A percentile compares a stretch with the other conserved stretches of the same genome.
Conservation (phyloP, 139 green algal genomes). For the Edaphochlamys debaryana region DNA sequence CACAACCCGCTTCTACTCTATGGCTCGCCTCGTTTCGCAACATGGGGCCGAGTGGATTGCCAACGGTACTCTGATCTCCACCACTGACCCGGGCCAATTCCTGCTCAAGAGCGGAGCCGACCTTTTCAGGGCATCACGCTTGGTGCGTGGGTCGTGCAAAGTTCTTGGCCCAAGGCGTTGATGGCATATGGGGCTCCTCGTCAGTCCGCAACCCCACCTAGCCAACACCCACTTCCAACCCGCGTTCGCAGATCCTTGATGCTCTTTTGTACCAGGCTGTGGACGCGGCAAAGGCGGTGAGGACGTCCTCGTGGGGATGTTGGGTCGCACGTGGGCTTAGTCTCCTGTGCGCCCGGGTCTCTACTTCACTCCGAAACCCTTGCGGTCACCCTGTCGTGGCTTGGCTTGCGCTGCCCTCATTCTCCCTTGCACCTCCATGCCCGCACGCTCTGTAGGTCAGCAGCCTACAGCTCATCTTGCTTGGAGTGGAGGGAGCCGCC, state of each 20-base stretch:
- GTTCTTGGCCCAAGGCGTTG: neutral
- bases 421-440: too few species aligned
- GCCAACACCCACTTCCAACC: too few species aligned
- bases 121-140: neutral
- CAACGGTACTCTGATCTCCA: neutral
- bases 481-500: conserved; percentile 8
- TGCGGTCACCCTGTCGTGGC: too few species aligned
- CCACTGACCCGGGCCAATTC: neutral
- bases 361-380: too few species aligned
- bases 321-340: neutral
- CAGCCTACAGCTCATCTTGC: conserved; percentile 3
- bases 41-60: neutral
- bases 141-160: too few species aligned
- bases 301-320: neutral
- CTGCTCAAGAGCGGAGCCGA: neutral
- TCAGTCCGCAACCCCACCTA: too few species aligned
- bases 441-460: neutral
- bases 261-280: neutral
- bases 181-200: too few species aligned
- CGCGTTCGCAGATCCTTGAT: conserved; percentile 27
- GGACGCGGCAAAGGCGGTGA: neutral
- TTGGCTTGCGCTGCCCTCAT: too few species aligned
- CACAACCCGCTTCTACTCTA: neutral
- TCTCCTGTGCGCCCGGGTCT: too few species aligned
- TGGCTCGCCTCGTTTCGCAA: neutral